Conservation (phyloP, 768 basidiomycete genomes). For the Lepiota brunneoincarnata region DNA sequence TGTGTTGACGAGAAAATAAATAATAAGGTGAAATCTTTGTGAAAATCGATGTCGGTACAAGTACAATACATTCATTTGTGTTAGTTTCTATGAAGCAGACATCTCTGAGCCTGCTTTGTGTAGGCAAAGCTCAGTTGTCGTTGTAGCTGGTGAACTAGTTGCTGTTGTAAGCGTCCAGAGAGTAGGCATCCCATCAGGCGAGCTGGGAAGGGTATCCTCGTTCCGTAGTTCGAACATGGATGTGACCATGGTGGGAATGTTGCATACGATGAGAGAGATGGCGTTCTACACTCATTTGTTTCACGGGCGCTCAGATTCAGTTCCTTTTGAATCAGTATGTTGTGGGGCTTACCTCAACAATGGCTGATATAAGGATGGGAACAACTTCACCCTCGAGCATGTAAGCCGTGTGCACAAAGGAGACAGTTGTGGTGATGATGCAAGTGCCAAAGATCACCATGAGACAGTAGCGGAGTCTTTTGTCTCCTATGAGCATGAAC, state of each 20-base stretch:
- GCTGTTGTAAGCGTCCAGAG: too few species aligned
- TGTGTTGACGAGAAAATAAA: too few species aligned
- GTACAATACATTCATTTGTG: too few species aligned
- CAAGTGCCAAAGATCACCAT: slow-evolving; percentile 56
- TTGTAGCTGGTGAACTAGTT: too few species aligned
- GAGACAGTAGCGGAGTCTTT: slow-evolving; percentile 34
- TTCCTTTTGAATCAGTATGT: not conserved
- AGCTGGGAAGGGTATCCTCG: not conserved
- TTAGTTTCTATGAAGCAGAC: too few species aligned
- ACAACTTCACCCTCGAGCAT: slow-evolving; percentile 30
- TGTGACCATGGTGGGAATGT: slow-evolving; percentile 1
- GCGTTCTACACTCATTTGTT: not conserved
- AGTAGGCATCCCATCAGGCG: too few species aligned
- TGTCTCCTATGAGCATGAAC: slow-evolving; percentile 38
- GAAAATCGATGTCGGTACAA: too few species aligned
- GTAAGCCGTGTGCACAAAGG: slow-evolving; percentile 42
- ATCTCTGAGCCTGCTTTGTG: too few species aligned
- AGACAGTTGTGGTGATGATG: slow-evolving; percentile 43
- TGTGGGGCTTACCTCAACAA: slow-evolving; percentile 36
- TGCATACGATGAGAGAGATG: slow-evolving; percentile 5
- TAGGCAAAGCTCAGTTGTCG: too few species aligned
- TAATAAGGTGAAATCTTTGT: too few species aligned
- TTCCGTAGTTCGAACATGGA: not conserved
- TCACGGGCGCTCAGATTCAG: not conserved
- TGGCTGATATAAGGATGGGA: slow-evolving; percentile 33